A percentile compares a stretch with the other conserved stretches of the same genome.
phyloP scores from a whole-genome alignment of 345 rosid species.

The Boechera stricta region DNA sequence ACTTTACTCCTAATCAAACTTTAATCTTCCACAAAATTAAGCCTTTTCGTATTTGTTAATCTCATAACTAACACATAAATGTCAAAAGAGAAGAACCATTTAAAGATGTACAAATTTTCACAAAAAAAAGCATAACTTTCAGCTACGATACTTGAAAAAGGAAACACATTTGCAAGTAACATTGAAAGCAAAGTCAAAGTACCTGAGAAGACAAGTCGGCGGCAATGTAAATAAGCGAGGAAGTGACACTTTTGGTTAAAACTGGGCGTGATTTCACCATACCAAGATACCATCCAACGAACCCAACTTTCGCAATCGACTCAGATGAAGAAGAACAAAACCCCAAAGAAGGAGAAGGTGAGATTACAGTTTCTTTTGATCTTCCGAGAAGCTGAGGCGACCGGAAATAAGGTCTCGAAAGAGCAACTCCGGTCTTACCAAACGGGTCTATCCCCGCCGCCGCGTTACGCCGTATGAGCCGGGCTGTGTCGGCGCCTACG shows the following conservation, averaged over 20 bases:
- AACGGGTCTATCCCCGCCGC: not conserved
- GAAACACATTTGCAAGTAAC: constrained; percentile 5
- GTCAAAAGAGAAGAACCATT: not conserved
- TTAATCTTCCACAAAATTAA: not conserved
- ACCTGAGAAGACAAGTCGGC: constrained; percentile 97
- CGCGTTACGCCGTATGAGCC: constrained; percentile 17
- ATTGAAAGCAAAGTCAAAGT: not conserved
- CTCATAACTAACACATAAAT: not conserved
- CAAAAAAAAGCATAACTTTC: not conserved
- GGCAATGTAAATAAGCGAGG: constrained; percentile 68
- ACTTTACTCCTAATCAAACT: too few relatives aligned
- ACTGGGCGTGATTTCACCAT: constrained; percentile 85
- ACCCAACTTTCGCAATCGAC: constrained; percentile 44
- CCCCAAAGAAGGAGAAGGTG: constrained; percentile 19
- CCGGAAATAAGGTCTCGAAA: constrained; percentile 53
- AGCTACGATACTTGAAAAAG: not conserved
- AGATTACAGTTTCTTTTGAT: constrained; percentile 43
- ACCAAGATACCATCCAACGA: constrained; percentile 82
- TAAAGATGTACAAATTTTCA: not conserved
- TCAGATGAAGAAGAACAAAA: constrained; percentile 43
- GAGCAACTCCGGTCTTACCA: not conserved
- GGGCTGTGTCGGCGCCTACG: not conserved
- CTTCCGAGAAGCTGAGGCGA: constrained; percentile 48
- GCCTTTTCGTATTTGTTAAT: not conserved
- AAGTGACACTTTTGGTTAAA: constrained; percentile 73